Base-by-base conservation (phyloP, 306 rosid genomes). In the Hippophae tibetana region DNA sequence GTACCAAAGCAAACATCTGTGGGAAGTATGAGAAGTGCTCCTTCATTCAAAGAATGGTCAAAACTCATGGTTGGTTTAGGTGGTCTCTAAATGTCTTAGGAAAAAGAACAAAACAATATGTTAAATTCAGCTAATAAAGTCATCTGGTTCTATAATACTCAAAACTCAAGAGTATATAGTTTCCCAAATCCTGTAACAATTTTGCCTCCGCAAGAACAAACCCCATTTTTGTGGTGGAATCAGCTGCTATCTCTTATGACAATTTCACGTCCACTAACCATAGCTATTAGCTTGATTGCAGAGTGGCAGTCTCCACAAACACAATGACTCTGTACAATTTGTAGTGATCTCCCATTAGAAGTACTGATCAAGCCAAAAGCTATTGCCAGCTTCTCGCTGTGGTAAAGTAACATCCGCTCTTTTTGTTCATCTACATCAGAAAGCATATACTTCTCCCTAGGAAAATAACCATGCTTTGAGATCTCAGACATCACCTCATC, bases 221-320 rank as follows among this genome's bases (percentile, higher is more conserved):
- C 66, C 58, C 96, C 97, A 58, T 84, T 69, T 74, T 66, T 80
- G 81, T 87, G 94, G 78, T 90, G 97, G 66, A 90, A 86, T 74
- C 95, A 79, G 68, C 94, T 77, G 58, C 85, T 85, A 55, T 90
- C 97, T 67, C 84, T 81, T 57, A 87, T 56, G 58, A 87, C 89
- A 66, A 90, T 90, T 69, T 79, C 87, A 13, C 96, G 75, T 52
- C 77, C 73, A 7, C 90, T 76, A 53, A 85, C 85, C 86, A 62
- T 41, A 59, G 89, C 69, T 53, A 84, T 90, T 67, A 81, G 71
- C 76, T 84, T 90, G n/a, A 90, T 85, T 14, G 84, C 85, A 52
- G 66, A 77, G 57, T 87, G 95, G 70, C 97, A 90, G 67, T 84
- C 85, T 31, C 76, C 45, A 18, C 94, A 86, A 26, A 82, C 68